Evolutionary conservation across 306 rosid species (phyloP), one percentile per base, ranked within the genome.

Genomic region (Pachyrhizus erosus): DNA sequence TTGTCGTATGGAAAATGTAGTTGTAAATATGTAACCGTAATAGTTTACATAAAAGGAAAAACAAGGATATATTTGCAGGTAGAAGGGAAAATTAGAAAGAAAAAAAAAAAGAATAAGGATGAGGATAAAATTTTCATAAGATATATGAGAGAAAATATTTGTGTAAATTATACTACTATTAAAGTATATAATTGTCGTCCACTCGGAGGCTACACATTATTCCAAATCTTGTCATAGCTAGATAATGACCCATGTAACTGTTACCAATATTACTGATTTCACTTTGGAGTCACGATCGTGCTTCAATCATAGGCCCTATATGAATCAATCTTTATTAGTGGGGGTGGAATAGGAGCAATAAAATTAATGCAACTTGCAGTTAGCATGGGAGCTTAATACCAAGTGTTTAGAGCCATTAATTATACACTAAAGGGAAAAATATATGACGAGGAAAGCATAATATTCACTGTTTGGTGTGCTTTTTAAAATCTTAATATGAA

Each of bases 321-420:
- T 65, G 17, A 46, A 71, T 78, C 82, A 48, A 78, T 67, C 21
- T 66, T 49, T 66, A 26, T 31, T 34, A 46, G 73, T 45, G 72
- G 55, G 55, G 31, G 11, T 68, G 1, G 15, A 48, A 49, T 66
- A 49, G 37, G 3, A 27, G 20, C 39, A 14, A 34, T 67, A 13
- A 78, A 62, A 67, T 51, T 34, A 48, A 67, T 51, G 14, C 67
- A 66, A 24, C 24, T 24, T 78, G 43, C 45, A 17, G 54, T 37
- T 58, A 62, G 61, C 33, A 62, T 9, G 24, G 31, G 5, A 64
- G 6, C 65, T 6, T 64, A 10, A 12, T 23, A 76, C 48, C 12
- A 73, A 40, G 45, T 9, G 14, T 43, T 21, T 74, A 12, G 29
- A 21, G 33, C 21, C 67, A 31, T 73, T 48, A 48, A 27, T 71